Evolutionary conservation across 345 rosid genomes (phyloP), one percentile per base, ranked within the genome.

Genomic region (Turnera subulata): DNA sequence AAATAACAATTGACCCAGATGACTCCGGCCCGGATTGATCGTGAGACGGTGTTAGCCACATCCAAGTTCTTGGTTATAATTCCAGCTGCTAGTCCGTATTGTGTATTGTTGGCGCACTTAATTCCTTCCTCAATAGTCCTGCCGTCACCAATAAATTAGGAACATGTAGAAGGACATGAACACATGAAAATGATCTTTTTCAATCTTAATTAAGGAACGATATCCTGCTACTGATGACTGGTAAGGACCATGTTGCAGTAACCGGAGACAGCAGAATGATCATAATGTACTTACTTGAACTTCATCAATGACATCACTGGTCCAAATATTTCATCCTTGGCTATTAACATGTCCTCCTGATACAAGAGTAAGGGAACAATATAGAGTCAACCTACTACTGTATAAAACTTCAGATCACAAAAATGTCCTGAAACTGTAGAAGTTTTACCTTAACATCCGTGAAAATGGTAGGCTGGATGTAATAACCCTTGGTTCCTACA

Each of bases 41-140:
- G 76, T 1, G 97, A 74, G 15, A 91, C 84, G 0, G 79, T 85
- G 65, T 87, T 91, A 1, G 86, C 83, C 35, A 76, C 32, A 49
- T 91, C 79, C 38, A 91, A 4, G 79, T 80, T 58, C 57, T 82
- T 74, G 19, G 91, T 91, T 42, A 83, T 47, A 11, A 91, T 69
- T 2, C 95, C 97, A 1, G 93, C 96, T 26, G 91, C 97, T 4
- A 91, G 70, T 0, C 97, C 97, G 20, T 83, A 91, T 17, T 46
- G 73, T 0, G 93, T 80, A n/a, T 66, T 73, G 70, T 88, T 91
- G 8, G 94, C 97, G 0, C 50, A 59, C 66, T 63, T 64, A 14
- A 85, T 87, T 1, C 66, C 96, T 56, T 91, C 97, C 0, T 83
- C 91, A 2, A 85, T 46, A 0, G 88, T 86, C 80, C 97, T 89